Evolutionary conservation across 2,329 filamentous ascomycete species (phyloP).

Genomic region (Exophiala aquamarina): DNA sequence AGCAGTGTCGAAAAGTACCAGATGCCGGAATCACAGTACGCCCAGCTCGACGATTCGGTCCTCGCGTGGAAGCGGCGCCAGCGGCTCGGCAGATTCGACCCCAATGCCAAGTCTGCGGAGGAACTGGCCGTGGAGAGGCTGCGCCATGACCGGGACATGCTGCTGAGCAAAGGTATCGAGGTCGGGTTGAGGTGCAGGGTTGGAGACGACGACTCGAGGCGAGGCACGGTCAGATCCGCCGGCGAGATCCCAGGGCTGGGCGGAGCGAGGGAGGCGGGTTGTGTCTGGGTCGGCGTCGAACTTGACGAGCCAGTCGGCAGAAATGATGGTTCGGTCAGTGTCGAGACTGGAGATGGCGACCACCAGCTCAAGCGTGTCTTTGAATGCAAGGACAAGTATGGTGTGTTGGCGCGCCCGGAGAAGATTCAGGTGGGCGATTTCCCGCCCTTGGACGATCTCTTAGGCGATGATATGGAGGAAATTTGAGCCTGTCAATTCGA

Average conservation of each 20-base stretch:
- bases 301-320: conserved; percentile 66
- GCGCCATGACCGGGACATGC: conserved; percentile 58
- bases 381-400: conserved; percentile 50
- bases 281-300: conserved; percentile 39
- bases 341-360: conserved; percentile 26
- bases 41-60: conserved; percentile 81
- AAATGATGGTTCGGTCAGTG: conserved; percentile 58
- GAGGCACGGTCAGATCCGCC: conserved; percentile 56
- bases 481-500: conserved; percentile 36
- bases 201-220: conserved; percentile 65
- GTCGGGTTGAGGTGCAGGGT: conserved; percentile 65
- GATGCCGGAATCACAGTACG: conserved; percentile 84
- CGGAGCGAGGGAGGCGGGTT: conserved; percentile 25
- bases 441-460: conserved; percentile 55
- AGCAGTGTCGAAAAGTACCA: conserved; percentile 84
- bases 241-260: conserved; percentile 34
- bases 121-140: conserved; percentile 69
- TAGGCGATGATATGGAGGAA: conserved; percentile 56
- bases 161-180: conserved; percentile 66
- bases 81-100: conserved; percentile 94
- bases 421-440: conserved; percentile 61
- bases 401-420: conserved; percentile 63
- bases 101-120: conserved; percentile 68
- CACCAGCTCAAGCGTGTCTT: conserved; percentile 51
- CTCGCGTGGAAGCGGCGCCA: conserved; percentile 94